Conservation (phyloP, 1,284 basidiomycete genomes). For the Tranzscheliella williamsii region DNA sequence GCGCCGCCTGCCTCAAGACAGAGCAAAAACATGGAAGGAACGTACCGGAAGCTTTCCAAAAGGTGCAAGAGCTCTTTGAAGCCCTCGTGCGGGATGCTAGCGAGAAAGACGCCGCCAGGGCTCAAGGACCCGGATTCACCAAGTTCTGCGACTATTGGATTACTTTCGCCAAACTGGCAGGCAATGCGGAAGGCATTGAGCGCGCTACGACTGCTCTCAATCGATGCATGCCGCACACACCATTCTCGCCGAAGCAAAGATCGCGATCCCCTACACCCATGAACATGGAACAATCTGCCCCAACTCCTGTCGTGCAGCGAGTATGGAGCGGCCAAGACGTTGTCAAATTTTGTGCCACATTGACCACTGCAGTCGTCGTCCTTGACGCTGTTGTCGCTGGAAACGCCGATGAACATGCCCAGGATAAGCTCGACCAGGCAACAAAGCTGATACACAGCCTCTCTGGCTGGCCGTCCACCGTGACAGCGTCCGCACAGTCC, state of each 20-base stretch:
- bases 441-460: constrained; percentile 3
- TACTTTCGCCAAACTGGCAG: constrained; percentile 25
- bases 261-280: too few species aligned
- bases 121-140: constrained; percentile 17
- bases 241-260: too few species aligned
- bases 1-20: constrained; percentile 16
- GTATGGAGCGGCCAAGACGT: constrained; percentile 14
- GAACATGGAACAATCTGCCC: too few species aligned
- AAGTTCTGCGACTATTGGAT: constrained; percentile 44
- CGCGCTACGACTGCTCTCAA: constrained; percentile 21
- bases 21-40: constrained; percentile 12
- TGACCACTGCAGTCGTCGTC: constrained; percentile 19
- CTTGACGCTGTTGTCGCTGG: constrained; percentile 26
- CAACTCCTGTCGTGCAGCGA: too few species aligned
- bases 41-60: constrained; percentile 22
- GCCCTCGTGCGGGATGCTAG: background rate
- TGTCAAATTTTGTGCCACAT: constrained; percentile 11
- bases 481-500: constrained; percentile 13
- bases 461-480: constrained; percentile 10
- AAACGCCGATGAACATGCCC: constrained; percentile 8
- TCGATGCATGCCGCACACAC: too few species aligned
- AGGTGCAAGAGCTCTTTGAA: background rate
- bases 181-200: constrained; percentile 21
- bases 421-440: constrained; percentile 18
- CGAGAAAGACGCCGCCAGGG: constrained; percentile 2